phyloP scores from a whole-genome alignment of 805 yeast genomes.

The Ogataea wickerhamii region DNA sequence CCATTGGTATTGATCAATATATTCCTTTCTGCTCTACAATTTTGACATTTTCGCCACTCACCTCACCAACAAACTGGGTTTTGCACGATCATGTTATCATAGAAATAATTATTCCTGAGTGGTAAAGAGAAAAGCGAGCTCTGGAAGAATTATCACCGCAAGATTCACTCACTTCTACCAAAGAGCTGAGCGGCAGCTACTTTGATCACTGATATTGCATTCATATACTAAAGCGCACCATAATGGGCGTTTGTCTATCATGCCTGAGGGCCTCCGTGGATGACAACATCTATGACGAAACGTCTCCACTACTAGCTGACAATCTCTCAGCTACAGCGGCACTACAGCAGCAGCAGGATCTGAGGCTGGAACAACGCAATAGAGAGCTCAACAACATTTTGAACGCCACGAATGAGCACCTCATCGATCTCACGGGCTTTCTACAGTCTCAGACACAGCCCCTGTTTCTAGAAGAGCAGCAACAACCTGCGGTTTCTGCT shows the following conservation, averaged over 20 bases:
- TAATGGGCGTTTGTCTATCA: slow-evolving; percentile 35
- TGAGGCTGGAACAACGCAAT: slow-evolving; percentile 27
- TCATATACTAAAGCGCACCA: no score
- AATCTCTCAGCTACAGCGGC: slow-evolving; percentile 17
- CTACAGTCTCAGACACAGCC: slow-evolving; percentile 18
- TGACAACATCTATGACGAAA: slow-evolving; percentile 27
- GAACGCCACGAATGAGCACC: slow-evolving; percentile 32
- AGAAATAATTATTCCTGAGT: no score
- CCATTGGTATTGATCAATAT: no score
- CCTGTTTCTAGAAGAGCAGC: slow-evolving; percentile 2
- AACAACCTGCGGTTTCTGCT: not conserved
- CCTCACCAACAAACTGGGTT: no score
- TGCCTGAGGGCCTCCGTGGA: slow-evolving; percentile 24
- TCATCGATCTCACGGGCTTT: slow-evolving; percentile 28
- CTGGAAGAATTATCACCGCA: no score
- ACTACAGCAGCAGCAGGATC: slow-evolving; percentile 22
- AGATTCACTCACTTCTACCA: no score
- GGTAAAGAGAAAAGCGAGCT: no score
- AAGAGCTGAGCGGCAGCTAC: no score
- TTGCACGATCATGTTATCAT: no score
- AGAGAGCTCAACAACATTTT: slow-evolving; percentile 31
- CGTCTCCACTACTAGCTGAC: slow-evolving; percentile 25
- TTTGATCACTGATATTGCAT: no score
- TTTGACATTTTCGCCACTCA: no score
- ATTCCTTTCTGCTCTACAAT: no score